Base-by-base conservation (phyloP, 2,329 filamentous ascomycete species). In the Talaromyces amestolkiae region DNA sequence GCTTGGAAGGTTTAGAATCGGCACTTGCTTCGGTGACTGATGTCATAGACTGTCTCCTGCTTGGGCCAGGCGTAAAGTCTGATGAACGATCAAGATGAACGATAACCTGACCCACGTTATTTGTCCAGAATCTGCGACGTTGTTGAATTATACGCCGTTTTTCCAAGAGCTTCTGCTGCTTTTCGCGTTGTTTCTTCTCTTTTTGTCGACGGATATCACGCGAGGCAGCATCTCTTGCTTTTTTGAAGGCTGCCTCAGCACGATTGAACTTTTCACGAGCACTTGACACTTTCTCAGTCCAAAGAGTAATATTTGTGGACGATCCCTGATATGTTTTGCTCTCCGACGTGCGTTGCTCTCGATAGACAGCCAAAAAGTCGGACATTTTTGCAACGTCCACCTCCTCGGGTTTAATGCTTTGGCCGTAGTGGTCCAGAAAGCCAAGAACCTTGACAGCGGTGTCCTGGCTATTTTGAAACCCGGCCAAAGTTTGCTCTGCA, bases 341-440 rank as follows among this genome's bases (percentile, higher is more conserved):
- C 11, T 78, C 69, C 13, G 65, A 69, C 10, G 62, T 31, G 6
- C 79, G 72, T 64, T 77, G 70, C 6, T 66, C 56, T 7, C 70
- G 69, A 65, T 81, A 82, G 5, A 72, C 67, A 7, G 68, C 53
- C 9, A 82, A 66, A 41, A 79, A 76, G 37, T 76, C 72, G 17
- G 67, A 68, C 53, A 82, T 63, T 17, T 76, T 70, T 8, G 70
- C 65, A 7, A 75, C 70, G 0, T 72, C 72, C n/a, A 72, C 70
- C 11, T 76, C 69, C 10, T 75, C 69, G 0, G 72, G 69, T 1
- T 70, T 67, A 13, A 78, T 68, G 7, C 69, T 72, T 19, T 72
- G 71, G 0, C 72, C 75, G 67, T 78, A 81, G 5, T 66, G 68
- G 31, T 81, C 75, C 39, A 81, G 68, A 10, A 77, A 69, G 1